Conservation (phyloP, 108 stramenopile species). For the Skeletonema grethae region DNA sequence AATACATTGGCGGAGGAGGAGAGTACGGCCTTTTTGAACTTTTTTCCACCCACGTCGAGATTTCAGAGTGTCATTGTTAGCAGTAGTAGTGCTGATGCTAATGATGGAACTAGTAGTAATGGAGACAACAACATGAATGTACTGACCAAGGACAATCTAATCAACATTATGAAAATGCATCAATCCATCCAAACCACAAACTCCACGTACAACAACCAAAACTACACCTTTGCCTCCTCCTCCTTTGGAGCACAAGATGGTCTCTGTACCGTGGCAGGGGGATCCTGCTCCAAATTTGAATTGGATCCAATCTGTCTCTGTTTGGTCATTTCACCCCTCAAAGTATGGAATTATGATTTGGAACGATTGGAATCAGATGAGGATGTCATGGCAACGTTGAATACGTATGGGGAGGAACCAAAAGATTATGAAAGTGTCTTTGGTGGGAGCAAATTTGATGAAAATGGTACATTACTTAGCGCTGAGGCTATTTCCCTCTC, state of each 20-base stretch:
- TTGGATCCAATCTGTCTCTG: constrained; percentile 51
- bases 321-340: constrained; percentile 52
- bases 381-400: constrained; percentile 57
- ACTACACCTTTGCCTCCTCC: constrained; percentile 12
- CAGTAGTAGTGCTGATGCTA: too few relatives aligned
- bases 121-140: constrained; percentile 34
- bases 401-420: constrained; percentile 37
- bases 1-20: constrained; percentile 58
- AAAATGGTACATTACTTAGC: constrained; percentile 28
- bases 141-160: constrained; percentile 53
- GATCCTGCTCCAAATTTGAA: constrained; percentile 37
- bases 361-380: constrained; percentile 50
- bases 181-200: constrained; percentile 34
- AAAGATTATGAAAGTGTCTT: constrained; percentile 57
- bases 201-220: constrained; percentile 28
- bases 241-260: constrained; percentile 10
- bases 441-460: constrained; percentile 53
- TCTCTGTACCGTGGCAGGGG: constrained; percentile 58
- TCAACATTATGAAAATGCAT: constrained; percentile 57
- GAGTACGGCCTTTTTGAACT: constrained; percentile 34
- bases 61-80: constrained; percentile 54
- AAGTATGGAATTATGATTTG: constrained; percentile 72
- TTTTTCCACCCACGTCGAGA: constrained; percentile 45
- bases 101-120: not conserved
- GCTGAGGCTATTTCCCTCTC: constrained; percentile 62